These are phyloP conservation scores for Podospora pseudoanserina DNA, from an alignment of 495 filamentous ascomycete genomes.

Conservation along the genomic window DNA sequence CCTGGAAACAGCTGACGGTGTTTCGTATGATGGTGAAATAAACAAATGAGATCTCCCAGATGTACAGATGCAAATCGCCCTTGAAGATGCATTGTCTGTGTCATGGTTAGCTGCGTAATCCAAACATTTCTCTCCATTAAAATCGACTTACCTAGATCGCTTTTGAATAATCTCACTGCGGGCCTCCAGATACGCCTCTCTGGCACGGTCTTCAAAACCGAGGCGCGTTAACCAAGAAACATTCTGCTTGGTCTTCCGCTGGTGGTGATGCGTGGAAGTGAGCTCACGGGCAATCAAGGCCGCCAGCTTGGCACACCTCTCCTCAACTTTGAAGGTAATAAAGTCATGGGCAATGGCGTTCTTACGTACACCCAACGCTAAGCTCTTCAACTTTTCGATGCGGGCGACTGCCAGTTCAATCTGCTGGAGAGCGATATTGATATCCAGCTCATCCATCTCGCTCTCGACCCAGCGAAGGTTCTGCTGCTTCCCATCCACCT, in stretches of 20 bases:
- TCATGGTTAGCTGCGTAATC: slow-evolving; percentile 30
- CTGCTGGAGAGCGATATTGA: slow-evolving; percentile 85
- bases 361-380: slow-evolving; percentile 75
- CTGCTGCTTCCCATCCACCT: slow-evolving; percentile 94
- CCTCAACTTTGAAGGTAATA: slow-evolving; percentile 83
- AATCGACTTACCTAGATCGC: slow-evolving; percentile 63
- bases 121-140: not conserved
- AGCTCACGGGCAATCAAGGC: slow-evolving; percentile 69
- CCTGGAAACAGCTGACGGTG: slow-evolving; percentile 81
- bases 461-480: slow-evolving; percentile 92
- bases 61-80: slow-evolving; percentile 84
- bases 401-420: slow-evolving; percentile 79
- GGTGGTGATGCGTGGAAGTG: slow-evolving; percentile 66
- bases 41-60: slow-evolving; percentile 92
- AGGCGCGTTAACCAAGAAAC: slow-evolving; percentile 79
- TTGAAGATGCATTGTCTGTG: slow-evolving; percentile 86
- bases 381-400: slow-evolving; percentile 75
- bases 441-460: slow-evolving; percentile 94
- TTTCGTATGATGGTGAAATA: slow-evolving; percentile 94
- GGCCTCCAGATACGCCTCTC: slow-evolving; percentile 80
- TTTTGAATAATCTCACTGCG: slow-evolving; percentile 71
- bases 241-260: slow-evolving; percentile 63
- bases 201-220: slow-evolving; percentile 83
- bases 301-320: slow-evolving; percentile 75
- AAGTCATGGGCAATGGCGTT: slow-evolving; percentile 84